Base-by-base conservation (phyloP, 1,139 yeast species). In the Kodamaea sp. region DNA sequence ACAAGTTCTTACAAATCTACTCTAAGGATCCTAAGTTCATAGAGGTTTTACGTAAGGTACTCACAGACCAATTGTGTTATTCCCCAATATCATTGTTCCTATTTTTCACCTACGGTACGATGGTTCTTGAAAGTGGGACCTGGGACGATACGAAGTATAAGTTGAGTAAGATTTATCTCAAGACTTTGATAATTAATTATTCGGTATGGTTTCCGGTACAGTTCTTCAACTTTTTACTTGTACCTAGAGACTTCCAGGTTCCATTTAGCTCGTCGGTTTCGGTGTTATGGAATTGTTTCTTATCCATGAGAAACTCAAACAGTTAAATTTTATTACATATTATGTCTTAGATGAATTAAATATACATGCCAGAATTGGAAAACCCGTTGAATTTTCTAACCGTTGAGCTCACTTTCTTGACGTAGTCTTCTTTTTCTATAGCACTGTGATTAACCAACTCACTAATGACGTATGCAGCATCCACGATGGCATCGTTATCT, bases 191-290 rank as follows among this genome's bases (percentile, higher is more conserved):
- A 26, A 78, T 83, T 37, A 90, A 89, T 57, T 86, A 83, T 57
- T 70, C 85, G 38, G 80, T 92, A n/a, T 92, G 98, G 98, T 95
- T 96, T 32, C 79, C 90, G 2, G 95, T 92, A 6, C 97, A 92
- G 57, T 86, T 92, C 49, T 68, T 90, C 47, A 92, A 92, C 59
- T 92, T 92, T 51, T 67, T 88, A 42, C 54, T 87, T 7, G 77
- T 92, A 54, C 97, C 97, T 0, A 68, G 80, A 36, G 74, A 76
- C 42, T 75, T 80, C 47, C 97, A 92, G 58, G 95, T 90, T 4
- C 97, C 97, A 0, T 90, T 92, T 55, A 83, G 95, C 38, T 83
- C 96, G 1, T 80, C 94, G 9, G 69, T 92, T n/a, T 88, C 95
- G 20, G 94, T 89, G 19, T 66, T 88, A 26, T 89, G 97, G 97